Conservation (phyloP, 257 asterid species). For the Capsicum chinense region DNA sequence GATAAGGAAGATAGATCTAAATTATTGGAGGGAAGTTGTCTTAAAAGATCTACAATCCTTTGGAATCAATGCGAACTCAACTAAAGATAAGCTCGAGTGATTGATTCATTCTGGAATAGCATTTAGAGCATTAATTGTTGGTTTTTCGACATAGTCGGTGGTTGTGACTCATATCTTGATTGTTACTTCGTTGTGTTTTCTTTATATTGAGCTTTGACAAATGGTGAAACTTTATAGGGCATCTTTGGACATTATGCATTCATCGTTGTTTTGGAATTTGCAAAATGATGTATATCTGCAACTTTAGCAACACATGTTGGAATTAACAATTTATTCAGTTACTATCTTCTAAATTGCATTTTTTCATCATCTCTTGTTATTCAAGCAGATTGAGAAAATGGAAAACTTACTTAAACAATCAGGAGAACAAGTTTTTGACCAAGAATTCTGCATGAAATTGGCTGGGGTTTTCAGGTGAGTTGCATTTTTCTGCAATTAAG, state of each 20-base stretch:
- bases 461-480: conserved; percentile 69
- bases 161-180: background rate
- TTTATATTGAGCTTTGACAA: background rate
- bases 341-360: conserved; percentile 17
- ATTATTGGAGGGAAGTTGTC: background rate
- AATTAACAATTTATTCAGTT: background rate
- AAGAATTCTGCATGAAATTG: conserved; percentile 61
- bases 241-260: conserved; percentile 7
- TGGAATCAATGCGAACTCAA: background rate
- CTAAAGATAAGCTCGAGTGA: background rate
- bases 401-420: conserved; percentile 48
- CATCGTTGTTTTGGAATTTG: background rate
- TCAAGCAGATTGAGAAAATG: conserved; percentile 65
- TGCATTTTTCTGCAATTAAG: background rate
- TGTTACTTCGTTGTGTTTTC: background rate
- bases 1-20: background rate
- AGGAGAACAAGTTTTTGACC: conserved; percentile 49
- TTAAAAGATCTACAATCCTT: background rate
- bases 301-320: background rate
- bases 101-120: background rate
- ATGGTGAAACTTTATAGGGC: conserved; percentile 1
- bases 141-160: background rate
- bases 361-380: background rate
- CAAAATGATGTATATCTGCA: conserved; percentile 15
- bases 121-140: background rate